Evolutionary conservation across 805 yeast genomes (phyloP).

Genomic region (Candida easanensis): DNA sequence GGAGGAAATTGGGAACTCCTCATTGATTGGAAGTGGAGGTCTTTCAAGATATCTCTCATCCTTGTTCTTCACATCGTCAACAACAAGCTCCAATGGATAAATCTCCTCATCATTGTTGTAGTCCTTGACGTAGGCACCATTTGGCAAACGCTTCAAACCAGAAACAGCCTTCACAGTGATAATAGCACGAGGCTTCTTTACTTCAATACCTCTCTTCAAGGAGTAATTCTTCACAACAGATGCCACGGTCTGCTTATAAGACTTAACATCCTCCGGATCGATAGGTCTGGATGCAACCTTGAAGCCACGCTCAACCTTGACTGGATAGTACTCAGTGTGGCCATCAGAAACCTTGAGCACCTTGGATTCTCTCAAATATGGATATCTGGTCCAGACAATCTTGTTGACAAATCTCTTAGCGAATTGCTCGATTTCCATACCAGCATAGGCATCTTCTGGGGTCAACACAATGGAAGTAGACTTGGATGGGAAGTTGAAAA

Average conservation of each 20-base stretch:
- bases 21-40: slow-evolving; percentile 71
- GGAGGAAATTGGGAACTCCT: slow-evolving; percentile 76
- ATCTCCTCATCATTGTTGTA: slow-evolving; percentile 50
- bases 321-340: slow-evolving; percentile 41
- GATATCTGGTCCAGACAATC: slow-evolving; percentile 80
- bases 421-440: slow-evolving; percentile 58
- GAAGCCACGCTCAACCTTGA: slow-evolving; percentile 28
- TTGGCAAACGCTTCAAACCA: slow-evolving; percentile 66
- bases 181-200: slow-evolving; percentile 53
- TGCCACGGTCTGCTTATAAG: slow-evolving; percentile 41
- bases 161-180: slow-evolving; percentile 72
- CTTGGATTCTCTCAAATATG: slow-evolving; percentile 80
- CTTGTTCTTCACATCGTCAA: slow-evolving; percentile 66
- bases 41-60: slow-evolving; percentile 74
- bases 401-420: slow-evolving; percentile 60
- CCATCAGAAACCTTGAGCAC: slow-evolving; percentile 62
- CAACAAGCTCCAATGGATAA: slow-evolving; percentile 79
- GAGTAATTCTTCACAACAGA: slow-evolving; percentile 42
- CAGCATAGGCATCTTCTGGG: slow-evolving; percentile 52
- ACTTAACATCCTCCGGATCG: slow-evolving; percentile 44
- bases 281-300: slow-evolving; percentile 38
- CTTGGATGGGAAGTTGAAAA: slow-evolving; percentile 83
- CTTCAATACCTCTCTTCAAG: slow-evolving; percentile 57
- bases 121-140: slow-evolving; percentile 80
- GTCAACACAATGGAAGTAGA: slow-evolving; percentile 77